Evolutionary conservation across 1,284 basidiomycete species (phyloP).

Genomic region (Trametes sp.): DNA sequence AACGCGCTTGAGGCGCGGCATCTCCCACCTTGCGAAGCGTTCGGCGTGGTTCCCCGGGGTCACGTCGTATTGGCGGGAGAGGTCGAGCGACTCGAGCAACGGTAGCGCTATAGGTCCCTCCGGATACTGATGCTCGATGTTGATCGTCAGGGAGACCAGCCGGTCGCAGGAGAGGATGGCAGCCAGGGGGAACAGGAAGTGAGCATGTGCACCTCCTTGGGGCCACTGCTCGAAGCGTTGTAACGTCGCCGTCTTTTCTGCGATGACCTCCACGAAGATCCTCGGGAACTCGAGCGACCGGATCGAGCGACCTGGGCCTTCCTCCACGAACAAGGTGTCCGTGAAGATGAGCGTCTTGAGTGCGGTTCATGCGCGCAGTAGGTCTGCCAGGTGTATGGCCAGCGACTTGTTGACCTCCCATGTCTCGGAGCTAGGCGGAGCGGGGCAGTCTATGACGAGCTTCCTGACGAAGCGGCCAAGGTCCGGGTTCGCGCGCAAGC

Average conservation of each 20-base stretch:
- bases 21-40: constrained; percentile 18
- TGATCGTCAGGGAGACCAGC: constrained; percentile 19
- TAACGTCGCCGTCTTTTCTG: no score
- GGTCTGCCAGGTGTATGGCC: not conserved
- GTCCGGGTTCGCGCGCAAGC: constrained; percentile 8
- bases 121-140: constrained; percentile 18
- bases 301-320: no score
- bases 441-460: constrained; percentile 24
- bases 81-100: constrained; percentile 17
- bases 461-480: constrained; percentile 11
- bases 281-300: no score
- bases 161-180: constrained; percentile 10
- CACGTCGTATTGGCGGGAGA: constrained; percentile 23
- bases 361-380: no score
- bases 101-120: constrained; percentile 9
- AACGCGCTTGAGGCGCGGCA: constrained; percentile 20
- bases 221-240: no score
- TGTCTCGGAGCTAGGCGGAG: constrained; percentile 9
- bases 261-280: no score
- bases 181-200: constrained; percentile 17
- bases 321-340: no score
- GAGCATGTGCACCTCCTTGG: no score
- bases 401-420: not conserved
- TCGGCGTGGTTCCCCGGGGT: not conserved
- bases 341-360: no score